These are phyloP conservation scores for Macrolepiota albuminosa DNA, from an alignment of 768 basidiomycete species.

Conservation along the genomic window DNA sequence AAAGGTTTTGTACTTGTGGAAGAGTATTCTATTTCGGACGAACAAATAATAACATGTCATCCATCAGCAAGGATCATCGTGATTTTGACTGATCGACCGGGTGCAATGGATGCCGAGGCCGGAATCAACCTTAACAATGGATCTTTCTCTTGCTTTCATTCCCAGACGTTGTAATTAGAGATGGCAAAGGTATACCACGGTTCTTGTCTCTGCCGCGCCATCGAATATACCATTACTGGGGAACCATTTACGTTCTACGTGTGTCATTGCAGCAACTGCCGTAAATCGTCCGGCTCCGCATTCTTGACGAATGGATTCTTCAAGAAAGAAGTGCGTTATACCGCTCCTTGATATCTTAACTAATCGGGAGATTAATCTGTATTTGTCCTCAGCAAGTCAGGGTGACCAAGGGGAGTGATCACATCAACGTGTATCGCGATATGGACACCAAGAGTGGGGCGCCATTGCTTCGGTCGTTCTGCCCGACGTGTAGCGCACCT, in stretches of 20 bases:
- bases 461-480: slow-evolving; percentile 22
- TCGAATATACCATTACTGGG: slow-evolving; percentile 13
- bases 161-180: background rate
- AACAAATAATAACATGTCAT: too few species aligned
- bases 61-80: background rate
- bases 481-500: slow-evolving; percentile 21
- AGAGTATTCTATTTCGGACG: too few species aligned
- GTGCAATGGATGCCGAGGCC: background rate
- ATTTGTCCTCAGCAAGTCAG: slow-evolving; percentile 15
- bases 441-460: slow-evolving; percentile 19
- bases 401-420: slow-evolving; percentile 18
- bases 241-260: slow-evolving; percentile 18
- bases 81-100: background rate
- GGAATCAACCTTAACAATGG: background rate
- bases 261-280: slow-evolving; percentile 22
- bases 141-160: background rate
- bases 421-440: slow-evolving; percentile 20
- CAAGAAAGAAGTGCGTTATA: slow-evolving; percentile 16
- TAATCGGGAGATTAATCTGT: too few species aligned
- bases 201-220: slow-evolving; percentile 13
- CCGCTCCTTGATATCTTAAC: background rate
- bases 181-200: slow-evolving; percentile 12
- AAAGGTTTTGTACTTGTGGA: too few species aligned
- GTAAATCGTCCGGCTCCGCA: slow-evolving; percentile 20
- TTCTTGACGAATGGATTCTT: slow-evolving; percentile 24